Conservation (phyloP, 148 eudicot genomes). For the Cornus suecica region DNA sequence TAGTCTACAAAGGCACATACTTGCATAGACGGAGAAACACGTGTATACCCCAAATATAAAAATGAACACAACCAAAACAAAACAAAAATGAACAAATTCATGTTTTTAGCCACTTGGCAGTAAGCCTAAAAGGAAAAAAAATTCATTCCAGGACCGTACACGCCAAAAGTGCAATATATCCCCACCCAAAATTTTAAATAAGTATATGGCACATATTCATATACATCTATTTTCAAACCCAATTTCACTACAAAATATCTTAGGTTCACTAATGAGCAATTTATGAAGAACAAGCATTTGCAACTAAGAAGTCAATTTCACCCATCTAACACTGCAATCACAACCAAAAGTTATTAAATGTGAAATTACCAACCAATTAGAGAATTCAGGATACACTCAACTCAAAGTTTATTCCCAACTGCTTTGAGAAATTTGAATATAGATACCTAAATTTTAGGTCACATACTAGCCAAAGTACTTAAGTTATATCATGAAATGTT, state of each 20-base stretch:
- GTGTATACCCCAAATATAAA: neutral
- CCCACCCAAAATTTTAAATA: neutral
- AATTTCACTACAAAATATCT: neutral
- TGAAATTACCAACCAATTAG: neutral
- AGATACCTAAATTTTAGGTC: neutral
- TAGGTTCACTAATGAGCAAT: neutral
- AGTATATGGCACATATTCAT: neutral
- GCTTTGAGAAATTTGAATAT: neutral
- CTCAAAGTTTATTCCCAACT: too few relatives aligned
- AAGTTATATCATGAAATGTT: neutral
- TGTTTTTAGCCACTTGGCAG: neutral
- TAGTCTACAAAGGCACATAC: neutral
- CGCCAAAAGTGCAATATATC: neutral
- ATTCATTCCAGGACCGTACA: neutral
- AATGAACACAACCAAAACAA: neutral
- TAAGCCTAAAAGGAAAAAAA: neutral
- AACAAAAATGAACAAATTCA: neutral
- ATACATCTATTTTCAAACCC: neutral
- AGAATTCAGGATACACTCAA: neutral
- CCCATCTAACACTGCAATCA: neutral
- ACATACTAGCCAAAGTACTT: neutral
- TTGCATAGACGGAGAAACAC: neutral
- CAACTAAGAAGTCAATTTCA: constrained; percentile 2
- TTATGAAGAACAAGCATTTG: neutral
- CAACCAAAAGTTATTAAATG: neutral